Conservation (phyloP, 768 basidiomycete species). For the Candolleomyces efflorescens region DNA sequence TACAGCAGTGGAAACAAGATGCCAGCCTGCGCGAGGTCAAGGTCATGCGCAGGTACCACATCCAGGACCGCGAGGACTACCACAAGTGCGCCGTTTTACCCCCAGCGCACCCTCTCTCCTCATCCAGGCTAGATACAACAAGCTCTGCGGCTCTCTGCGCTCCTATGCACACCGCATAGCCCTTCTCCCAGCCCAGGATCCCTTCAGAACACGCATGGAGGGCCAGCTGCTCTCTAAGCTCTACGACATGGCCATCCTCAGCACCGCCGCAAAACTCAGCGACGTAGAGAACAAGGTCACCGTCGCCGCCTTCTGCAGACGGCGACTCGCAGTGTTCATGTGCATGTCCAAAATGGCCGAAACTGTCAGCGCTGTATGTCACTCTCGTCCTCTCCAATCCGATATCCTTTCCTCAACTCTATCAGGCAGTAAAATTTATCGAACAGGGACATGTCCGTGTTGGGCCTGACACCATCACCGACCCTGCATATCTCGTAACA, state of each 20-base stretch:
- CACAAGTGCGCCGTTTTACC: slow-evolving; percentile 57
- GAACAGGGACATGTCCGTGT: slow-evolving; percentile 98
- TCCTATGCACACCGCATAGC: slow-evolving; percentile 84
- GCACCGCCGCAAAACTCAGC: slow-evolving; percentile 80
- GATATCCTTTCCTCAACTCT: slow-evolving; percentile 2
- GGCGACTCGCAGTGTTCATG: slow-evolving; percentile 90
- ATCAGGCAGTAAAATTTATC: slow-evolving; percentile 93
- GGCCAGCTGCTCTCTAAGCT: slow-evolving; percentile 86
- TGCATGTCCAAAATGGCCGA: slow-evolving; percentile 93
- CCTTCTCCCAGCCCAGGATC: slow-evolving; percentile 84
- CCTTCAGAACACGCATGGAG: slow-evolving; percentile 83
- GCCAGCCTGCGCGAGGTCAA: slow-evolving; percentile 85
- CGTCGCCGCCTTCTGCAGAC: slow-evolving; percentile 89
- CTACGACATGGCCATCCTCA: slow-evolving; percentile 95
- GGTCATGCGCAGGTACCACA: slow-evolving; percentile 93
- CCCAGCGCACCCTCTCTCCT: not conserved
- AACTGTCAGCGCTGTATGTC: slow-evolving; percentile 85
- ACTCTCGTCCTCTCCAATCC: slow-evolving; percentile 1
- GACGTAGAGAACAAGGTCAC: slow-evolving; percentile 97
- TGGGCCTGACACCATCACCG: slow-evolving; percentile 92
- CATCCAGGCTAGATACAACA: slow-evolving; percentile 70
- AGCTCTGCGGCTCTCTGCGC: slow-evolving; percentile 83
- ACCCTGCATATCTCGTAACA: slow-evolving; percentile 94
- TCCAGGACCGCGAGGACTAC: slow-evolving; percentile 93
- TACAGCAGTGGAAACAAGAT: slow-evolving; percentile 91